Conservation (phyloP, 306 rosid species). For the Glycine latifolia region DNA sequence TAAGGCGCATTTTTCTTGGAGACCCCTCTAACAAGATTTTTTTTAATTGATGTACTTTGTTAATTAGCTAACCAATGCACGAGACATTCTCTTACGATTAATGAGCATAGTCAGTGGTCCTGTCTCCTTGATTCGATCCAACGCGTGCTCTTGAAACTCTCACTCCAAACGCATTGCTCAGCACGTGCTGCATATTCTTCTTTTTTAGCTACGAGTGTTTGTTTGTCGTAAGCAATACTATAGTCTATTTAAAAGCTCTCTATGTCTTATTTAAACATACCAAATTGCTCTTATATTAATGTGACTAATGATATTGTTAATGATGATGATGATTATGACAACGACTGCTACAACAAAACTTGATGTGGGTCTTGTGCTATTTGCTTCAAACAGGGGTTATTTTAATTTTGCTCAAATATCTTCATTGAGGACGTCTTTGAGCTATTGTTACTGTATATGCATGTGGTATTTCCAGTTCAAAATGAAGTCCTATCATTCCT, state of each 20-base stretch:
- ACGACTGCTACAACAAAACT: constrained; percentile 39
- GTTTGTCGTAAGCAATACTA: constrained; percentile 34
- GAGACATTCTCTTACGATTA: constrained; percentile 78
- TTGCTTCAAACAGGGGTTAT: too few relatives aligned
- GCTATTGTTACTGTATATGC: constrained; percentile 1
- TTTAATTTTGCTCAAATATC: background rate
- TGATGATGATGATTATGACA: constrained; percentile 50
- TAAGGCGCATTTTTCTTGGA: constrained; percentile 57
- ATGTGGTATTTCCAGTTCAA: constrained; percentile 33
- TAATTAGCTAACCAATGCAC: constrained; percentile 59
- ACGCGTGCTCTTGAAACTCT: constrained; percentile 91
- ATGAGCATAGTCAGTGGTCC: constrained; percentile 73
- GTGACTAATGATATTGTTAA: constrained; percentile 60
- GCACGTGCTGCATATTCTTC: constrained; percentile 72
- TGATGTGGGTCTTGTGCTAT: constrained; percentile 39
- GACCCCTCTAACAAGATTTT: constrained; percentile 37
- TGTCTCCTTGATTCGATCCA: constrained; percentile 95
- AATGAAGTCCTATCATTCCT: background rate
- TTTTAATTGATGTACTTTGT: constrained; percentile 39
- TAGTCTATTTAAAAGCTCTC: background rate
- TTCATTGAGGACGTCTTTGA: background rate
- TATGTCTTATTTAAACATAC: constrained; percentile 38
- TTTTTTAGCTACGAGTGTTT: constrained; percentile 49
- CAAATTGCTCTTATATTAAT: constrained; percentile 43
- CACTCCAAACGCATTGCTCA: constrained; percentile 72